phyloP scores from a whole-genome alignment of 257 asterid genomes.

The Ilex asprella region DNA sequence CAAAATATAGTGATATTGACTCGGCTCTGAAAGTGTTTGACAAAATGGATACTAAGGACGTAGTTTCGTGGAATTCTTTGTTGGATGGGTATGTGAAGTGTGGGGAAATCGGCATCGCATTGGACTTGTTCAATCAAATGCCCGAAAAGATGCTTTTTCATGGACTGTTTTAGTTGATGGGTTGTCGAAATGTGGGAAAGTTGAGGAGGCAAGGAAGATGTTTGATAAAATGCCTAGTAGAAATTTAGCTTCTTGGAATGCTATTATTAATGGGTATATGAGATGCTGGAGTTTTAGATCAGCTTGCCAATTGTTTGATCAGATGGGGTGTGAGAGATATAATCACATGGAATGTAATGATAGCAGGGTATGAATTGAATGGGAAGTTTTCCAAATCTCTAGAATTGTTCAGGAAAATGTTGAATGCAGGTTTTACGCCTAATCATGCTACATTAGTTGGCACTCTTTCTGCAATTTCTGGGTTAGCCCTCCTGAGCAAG shows the following conservation, averaged over 20 bases:
- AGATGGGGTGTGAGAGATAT: background rate
- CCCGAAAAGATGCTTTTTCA: constrained; percentile 11
- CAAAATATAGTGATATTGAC: constrained; percentile 11
- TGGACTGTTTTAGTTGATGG: constrained; percentile 16
- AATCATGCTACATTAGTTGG: constrained; percentile 8
- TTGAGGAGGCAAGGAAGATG: constrained; percentile 9
- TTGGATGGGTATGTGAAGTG: constrained; percentile 14
- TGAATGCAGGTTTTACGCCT: background rate
- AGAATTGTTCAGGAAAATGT: constrained; percentile 4
- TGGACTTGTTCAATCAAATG: constrained; percentile 11
- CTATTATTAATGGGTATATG: background rate
- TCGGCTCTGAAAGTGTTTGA: constrained; percentile 9
- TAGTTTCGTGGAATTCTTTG: constrained; percentile 15
- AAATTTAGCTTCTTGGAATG: too few relatives aligned
- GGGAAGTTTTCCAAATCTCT: constrained; percentile 1
- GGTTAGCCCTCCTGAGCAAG: constrained; percentile 6
- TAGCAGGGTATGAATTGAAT: background rate
- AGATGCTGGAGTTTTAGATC: background rate
- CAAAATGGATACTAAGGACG: background rate
- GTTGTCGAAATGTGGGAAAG: constrained; percentile 9
- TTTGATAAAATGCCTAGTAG: constrained; percentile 8
- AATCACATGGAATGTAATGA: background rate
- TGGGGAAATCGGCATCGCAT: constrained; percentile 5
- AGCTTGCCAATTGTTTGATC: background rate
- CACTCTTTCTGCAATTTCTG: constrained; percentile 8